Evolutionary conservation across 2,329 filamentous ascomycete species (phyloP).

Genomic region (Aaosphaeria arxii): DNA sequence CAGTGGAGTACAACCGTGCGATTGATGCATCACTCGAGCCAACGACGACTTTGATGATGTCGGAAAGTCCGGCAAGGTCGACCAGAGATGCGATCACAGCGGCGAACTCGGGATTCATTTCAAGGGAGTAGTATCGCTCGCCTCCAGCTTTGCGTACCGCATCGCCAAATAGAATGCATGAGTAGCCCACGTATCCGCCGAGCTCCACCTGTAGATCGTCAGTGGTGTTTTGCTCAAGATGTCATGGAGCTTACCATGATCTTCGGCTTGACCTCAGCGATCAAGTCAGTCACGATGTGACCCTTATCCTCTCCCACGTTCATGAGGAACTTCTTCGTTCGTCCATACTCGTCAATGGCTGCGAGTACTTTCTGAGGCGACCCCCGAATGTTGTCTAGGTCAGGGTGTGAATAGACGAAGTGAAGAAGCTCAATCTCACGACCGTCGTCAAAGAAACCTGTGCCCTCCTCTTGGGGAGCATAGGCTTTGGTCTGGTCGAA

Average conservation of each 20-base stretch:
- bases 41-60: constrained; percentile 68
- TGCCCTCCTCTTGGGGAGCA: constrained; percentile 42
- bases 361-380: constrained; percentile 63
- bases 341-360: constrained; percentile 68
- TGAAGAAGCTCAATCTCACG: constrained; percentile 71
- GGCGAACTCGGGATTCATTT: constrained; percentile 71
- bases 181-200: constrained; percentile 80
- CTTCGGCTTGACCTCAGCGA: constrained; percentile 62
- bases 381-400: constrained; percentile 62
- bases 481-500: constrained; percentile 47
- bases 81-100: constrained; percentile 67
- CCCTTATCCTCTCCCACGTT: constrained; percentile 77
- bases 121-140: constrained; percentile 66
- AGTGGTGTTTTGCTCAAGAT: neutral
- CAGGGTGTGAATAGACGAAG: constrained; percentile 61
- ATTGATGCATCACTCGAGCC: constrained; percentile 68
- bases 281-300: constrained; percentile 65
- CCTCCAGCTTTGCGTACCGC: constrained; percentile 64
- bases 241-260: constrained; percentile 52
- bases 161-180: constrained; percentile 70
- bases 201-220: constrained; percentile 58
- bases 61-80: constrained; percentile 69
- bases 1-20: constrained; percentile 54
- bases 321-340: constrained; percentile 70
- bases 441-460: constrained; percentile 61